These are phyloP conservation scores for Sclerotinia trifoliorum DNA, from an alignment of 2,329 filamentous ascomycete genomes.

Conservation along the genomic window DNA sequence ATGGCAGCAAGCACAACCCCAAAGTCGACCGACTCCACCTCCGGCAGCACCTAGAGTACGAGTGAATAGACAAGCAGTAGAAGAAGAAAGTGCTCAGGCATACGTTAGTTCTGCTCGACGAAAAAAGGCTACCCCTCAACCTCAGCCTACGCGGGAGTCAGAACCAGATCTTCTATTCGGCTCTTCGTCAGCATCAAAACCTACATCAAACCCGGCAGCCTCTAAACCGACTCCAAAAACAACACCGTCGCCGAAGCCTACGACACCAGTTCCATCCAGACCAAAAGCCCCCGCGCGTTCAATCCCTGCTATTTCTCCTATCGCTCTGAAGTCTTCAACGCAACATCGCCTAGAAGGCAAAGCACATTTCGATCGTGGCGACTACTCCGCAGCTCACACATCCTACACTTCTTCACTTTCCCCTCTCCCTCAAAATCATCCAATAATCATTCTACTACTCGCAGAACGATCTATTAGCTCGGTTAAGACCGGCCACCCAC, in stretches of 20 bases:
- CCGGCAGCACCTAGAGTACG: slow-evolving; percentile 54
- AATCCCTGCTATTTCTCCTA: slow-evolving; percentile 64
- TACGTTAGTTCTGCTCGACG: slow-evolving; percentile 86
- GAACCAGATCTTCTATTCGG: slow-evolving; percentile 66
- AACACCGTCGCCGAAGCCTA: slow-evolving; percentile 45
- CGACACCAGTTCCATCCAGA: slow-evolving; percentile 46
- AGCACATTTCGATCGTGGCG: slow-evolving; percentile 88
- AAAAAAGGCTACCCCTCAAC: slow-evolving; percentile 57
- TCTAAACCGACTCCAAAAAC: slow-evolving; percentile 40
- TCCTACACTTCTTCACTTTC: slow-evolving; percentile 77
- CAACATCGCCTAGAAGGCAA: slow-evolving; percentile 76
- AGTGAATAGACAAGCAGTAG: slow-evolving; percentile 69
- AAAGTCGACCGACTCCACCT: slow-evolving; percentile 28
- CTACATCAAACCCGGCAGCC: slow-evolving; percentile 34
- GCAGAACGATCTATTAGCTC: slow-evolving; percentile 89
- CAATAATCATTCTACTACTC: slow-evolving; percentile 81
- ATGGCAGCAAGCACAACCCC: slow-evolving; percentile 53
- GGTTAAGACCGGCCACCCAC: slow-evolving; percentile 88
- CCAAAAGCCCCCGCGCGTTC: slow-evolving; percentile 49
- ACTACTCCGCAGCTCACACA: slow-evolving; percentile 82
- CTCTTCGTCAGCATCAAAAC: slow-evolving; percentile 38
- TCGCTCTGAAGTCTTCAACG: slow-evolving; percentile 72
- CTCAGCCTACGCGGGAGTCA: slow-evolving; percentile 43
- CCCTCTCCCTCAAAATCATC: slow-evolving; percentile 74
- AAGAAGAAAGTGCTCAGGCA: slow-evolving; percentile 77